Percentiles rank a stretch among this genome's conserved stretches.
Evolutionary conservation across 1,284 basidiomycete genomes (phyloP).

Genomic region (Cystobasidiaceae sp.): DNA sequence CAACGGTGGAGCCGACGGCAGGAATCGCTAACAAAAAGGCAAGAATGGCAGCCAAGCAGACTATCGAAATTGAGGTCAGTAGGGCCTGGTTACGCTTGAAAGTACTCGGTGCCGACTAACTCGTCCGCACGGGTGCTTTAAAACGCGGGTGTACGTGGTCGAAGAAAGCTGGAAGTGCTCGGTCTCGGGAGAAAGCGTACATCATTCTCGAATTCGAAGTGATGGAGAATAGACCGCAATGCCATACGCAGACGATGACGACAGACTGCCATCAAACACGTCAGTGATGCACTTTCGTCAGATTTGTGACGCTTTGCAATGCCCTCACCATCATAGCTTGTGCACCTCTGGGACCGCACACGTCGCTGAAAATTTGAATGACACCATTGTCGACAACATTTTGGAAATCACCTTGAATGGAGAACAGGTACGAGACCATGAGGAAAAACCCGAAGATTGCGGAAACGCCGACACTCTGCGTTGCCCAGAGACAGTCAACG

Average conservation of each 20-base stretch:
- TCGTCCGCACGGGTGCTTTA: slow-evolving; percentile 62
- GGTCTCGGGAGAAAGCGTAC: slow-evolving; percentile 57
- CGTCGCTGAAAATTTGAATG: slow-evolving; percentile 67
- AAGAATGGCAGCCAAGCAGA: slow-evolving; percentile 70
- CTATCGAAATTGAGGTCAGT: slow-evolving; percentile 50
- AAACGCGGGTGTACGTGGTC: slow-evolving; percentile 58
- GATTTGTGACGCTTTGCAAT: neutral
- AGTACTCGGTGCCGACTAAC: slow-evolving; percentile 46
- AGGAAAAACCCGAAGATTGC: slow-evolving; percentile 64
- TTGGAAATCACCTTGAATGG: slow-evolving; percentile 61
- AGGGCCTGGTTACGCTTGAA: slow-evolving; percentile 57
- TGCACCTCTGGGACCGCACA: slow-evolving; percentile 63
- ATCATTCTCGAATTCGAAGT: slow-evolving; percentile 74
- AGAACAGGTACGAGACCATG: slow-evolving; percentile 64
- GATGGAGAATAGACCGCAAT: slow-evolving; percentile 60
- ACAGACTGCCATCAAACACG: slow-evolving; percentile 51
- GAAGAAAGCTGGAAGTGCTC: slow-evolving; percentile 59
- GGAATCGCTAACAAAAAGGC: slow-evolving; percentile 68
- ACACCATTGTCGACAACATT: slow-evolving; percentile 59
- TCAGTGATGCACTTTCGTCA: neutral
- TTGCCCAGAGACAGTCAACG: neutral
- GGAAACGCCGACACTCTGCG: slow-evolving; percentile 58
- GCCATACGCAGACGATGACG: slow-evolving; percentile 64
- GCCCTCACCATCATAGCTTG: slow-evolving; percentile 59
- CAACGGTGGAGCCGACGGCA: slow-evolving; percentile 60